A percentile compares a stretch with the other conserved stretches of the same genome.
phyloP scores from a whole-genome alignment of 345 rosid species.

The Brassica cretica region DNA sequence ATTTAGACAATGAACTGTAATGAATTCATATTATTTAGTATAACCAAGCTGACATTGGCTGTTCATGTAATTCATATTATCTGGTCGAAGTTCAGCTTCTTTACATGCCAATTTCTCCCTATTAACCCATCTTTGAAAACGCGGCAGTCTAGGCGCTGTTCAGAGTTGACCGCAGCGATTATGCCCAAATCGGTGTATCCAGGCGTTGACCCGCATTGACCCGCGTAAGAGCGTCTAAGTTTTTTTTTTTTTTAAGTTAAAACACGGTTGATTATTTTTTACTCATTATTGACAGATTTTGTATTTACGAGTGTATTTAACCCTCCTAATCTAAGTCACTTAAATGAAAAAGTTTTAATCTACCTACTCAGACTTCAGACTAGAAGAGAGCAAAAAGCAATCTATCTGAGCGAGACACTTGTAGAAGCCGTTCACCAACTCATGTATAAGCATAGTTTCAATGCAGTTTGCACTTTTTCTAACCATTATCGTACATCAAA shows the following conservation, averaged over 20 bases:
- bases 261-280: too few species aligned
- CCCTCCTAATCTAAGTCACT: neutral
- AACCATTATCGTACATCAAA: neutral
- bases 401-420: slow-evolving; percentile 63
- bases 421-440: slow-evolving; percentile 70
- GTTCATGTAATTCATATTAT: slow-evolving; percentile 60
- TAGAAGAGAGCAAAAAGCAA: slow-evolving; percentile 17
- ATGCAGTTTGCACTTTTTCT: neutral
- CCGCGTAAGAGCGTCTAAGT: too few species aligned
- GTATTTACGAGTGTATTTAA: too few species aligned
- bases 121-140: neutral
- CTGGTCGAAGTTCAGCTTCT: slow-evolving; percentile 79
- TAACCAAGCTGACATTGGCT: slow-evolving; percentile 39
- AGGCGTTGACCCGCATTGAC: too few species aligned
- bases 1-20: neutral
- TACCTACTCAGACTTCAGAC: neutral
- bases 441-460: neutral
- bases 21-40: neutral
- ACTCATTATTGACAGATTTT: too few species aligned
- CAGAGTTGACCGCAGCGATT: too few species aligned
- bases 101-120: slow-evolving; percentile 81
- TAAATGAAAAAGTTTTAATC: too few species aligned
- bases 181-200: too few species aligned
- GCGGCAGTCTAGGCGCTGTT: too few species aligned
- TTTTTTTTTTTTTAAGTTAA: too few species aligned